Conservation (phyloP, 805 yeast species). For the Ogataea glucozyma region DNA sequence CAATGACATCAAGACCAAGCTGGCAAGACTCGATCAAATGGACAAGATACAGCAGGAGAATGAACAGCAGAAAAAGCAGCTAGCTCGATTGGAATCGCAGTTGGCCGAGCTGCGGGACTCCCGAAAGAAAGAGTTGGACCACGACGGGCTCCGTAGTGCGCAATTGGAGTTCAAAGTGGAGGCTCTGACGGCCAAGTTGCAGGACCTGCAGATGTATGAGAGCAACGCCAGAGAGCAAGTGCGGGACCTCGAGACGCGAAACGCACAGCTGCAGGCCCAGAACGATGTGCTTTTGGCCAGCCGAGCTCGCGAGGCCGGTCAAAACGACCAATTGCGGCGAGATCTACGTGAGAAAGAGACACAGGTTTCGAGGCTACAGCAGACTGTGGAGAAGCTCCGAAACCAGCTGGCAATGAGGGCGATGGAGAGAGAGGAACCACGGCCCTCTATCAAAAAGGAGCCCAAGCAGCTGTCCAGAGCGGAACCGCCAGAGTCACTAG, state of each 20-base stretch:
- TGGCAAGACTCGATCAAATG: constrained; percentile 5
- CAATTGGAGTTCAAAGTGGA: constrained; percentile 6
- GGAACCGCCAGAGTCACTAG: constrained; percentile 3
- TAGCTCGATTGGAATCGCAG: too few relatives aligned
- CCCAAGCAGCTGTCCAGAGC: not conserved
- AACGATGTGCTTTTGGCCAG: not conserved
- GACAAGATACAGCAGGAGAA: not conserved
- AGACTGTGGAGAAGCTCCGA: constrained; percentile 3
- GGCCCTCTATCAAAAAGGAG: too few relatives aligned
- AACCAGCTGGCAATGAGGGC: constrained; percentile 2
- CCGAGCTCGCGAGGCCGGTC: not conserved
- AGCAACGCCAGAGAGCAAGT: not conserved
- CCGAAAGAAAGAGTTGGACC: not conserved
- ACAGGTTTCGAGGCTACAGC: not conserved
- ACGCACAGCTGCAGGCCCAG: constrained; percentile 6
- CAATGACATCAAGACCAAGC: constrained; percentile 9
- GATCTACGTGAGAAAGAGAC: not conserved
- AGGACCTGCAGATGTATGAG: constrained; percentile 1
- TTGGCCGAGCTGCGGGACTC: not conserved
- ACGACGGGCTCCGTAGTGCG: not conserved
- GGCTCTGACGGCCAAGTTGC: constrained; percentile 8
- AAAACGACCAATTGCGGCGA: not conserved
- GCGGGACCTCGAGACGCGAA: not conserved
- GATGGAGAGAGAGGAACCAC: not conserved
- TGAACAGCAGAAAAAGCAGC: constrained; percentile 1